Conservation (phyloP, 371 early-diverging fungal species). For the Lichtheimia ramosa region DNA sequence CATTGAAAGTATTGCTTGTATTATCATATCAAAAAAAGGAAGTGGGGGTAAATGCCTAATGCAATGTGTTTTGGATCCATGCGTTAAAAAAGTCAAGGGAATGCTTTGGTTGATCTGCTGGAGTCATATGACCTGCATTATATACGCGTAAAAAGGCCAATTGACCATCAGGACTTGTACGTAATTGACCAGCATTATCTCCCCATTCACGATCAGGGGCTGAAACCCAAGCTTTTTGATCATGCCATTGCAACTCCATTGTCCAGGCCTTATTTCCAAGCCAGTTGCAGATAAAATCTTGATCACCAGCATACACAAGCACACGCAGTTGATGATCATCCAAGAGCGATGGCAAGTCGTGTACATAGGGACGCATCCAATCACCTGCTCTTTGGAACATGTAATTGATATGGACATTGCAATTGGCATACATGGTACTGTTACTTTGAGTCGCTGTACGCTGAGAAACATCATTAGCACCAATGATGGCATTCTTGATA, state of each 20-base stretch:
- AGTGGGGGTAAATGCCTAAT: background rate
- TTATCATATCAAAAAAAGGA: too few relatives aligned
- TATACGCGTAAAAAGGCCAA: conserved; percentile 87
- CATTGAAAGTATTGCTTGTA: too few relatives aligned
- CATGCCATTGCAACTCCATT: conserved; percentile 79
- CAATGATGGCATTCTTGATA: conserved; percentile 81
- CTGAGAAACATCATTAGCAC: conserved; percentile 5
- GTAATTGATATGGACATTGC: conserved; percentile 82
- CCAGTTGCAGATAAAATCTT: conserved; percentile 90
- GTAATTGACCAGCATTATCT: conserved; percentile 74
- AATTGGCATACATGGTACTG: conserved; percentile 65
- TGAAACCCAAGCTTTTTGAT: conserved; percentile 62
- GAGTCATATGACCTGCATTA: conserved; percentile 92
- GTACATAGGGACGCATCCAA: conserved; percentile 88
- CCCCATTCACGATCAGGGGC: conserved; percentile 67
- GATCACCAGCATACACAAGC: conserved; percentile 89
- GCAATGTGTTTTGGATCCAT: conserved; percentile 43
- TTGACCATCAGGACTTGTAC: conserved; percentile 56
- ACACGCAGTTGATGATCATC: conserved; percentile 74
- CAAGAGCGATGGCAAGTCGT: conserved; percentile 74
- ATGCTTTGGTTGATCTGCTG: conserved; percentile 61
- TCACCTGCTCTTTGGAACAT: conserved; percentile 79
- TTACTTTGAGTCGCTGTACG: conserved; percentile 18
- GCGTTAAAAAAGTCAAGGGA: conserved; percentile 65
- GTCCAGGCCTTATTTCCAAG: conserved; percentile 95